Percentiles rank a stretch among this genome's conserved stretches.
Evolutionary conservation across 202 grass and related monocot genomes (phyloP).

Genomic region (Brachypodium distachyon): DNA sequence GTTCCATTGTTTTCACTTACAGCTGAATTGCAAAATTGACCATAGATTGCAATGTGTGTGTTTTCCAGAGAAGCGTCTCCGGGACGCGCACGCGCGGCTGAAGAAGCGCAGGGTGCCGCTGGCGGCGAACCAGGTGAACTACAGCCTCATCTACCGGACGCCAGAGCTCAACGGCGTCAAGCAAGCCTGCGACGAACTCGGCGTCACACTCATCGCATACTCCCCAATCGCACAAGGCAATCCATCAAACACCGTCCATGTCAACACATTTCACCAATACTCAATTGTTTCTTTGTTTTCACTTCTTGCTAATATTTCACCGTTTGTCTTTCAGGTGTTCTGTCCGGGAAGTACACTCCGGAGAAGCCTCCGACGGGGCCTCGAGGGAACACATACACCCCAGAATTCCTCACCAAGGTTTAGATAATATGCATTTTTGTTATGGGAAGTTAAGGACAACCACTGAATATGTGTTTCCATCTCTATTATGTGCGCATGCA

Average conservation of each 20-base stretch:
- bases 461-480: neutral
- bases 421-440: neutral
- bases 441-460: no score
- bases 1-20: no score
- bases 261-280: no score
- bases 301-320: no score
- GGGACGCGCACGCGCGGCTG: constrained; percentile 59
- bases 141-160: constrained; percentile 76
- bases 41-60: no score
- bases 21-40: no score
- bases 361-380: constrained; percentile 82
- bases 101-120: constrained; percentile 81
- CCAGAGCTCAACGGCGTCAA: constrained; percentile 74
- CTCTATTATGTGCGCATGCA: constrained; percentile 7
- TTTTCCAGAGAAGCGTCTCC: constrained; percentile 69
- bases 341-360: constrained; percentile 83
- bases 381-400: constrained; percentile 62
- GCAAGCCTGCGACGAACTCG: constrained; percentile 66
- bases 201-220: constrained; percentile 81
- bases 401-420: constrained; percentile 66
- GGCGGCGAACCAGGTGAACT: constrained; percentile 86
- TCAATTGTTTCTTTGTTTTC: no score
- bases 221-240: constrained; percentile 86
- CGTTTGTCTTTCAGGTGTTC: constrained; percentile 71
- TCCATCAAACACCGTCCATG: no score